A percentile compares a stretch with the other conserved stretches of the same genome.
Evolutionary conservation across 2,329 filamentous ascomycete genomes (phyloP).

Genomic region (Pyrenophora graminea): DNA sequence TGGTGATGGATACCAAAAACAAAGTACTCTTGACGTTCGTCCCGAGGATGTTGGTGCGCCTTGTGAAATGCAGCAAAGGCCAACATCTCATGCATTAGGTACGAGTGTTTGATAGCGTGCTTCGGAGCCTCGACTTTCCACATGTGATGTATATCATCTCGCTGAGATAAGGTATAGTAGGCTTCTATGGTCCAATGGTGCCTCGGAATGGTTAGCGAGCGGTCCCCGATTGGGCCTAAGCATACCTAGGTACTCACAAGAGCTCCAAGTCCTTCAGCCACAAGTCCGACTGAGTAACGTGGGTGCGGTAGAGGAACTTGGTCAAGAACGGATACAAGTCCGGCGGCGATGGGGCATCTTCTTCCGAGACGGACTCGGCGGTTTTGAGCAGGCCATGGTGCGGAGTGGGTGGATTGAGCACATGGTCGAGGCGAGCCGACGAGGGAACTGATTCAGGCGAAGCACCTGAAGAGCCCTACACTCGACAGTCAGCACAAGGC

Average conservation of each 20-base stretch:
- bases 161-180: conserved; percentile 28
- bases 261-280: conserved; percentile 43
- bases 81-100: conserved; percentile 49
- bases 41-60: conserved; percentile 33
- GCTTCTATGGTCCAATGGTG: conserved; percentile 42
- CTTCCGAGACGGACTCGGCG: conserved; percentile 21
- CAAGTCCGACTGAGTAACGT: conserved; percentile 27
- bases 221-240: neutral
- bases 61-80: conserved; percentile 49
- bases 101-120: conserved; percentile 41
- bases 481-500: conserved; percentile 2
- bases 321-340: conserved; percentile 42
- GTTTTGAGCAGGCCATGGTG: neutral
- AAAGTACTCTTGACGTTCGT: conserved; percentile 34
- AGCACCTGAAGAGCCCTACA: conserved; percentile 15
- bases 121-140: conserved; percentile 44
- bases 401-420: conserved; percentile 22
- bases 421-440: conserved; percentile 26
- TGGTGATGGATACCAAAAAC: conserved; percentile 45
- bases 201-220: conserved; percentile 21
- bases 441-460: conserved; percentile 15
- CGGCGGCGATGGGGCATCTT: conserved; percentile 32
- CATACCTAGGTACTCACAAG: conserved; percentile 28
- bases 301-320: conserved; percentile 32
- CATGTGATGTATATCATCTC: conserved; percentile 32